phyloP scores from a whole-genome alignment of 2,329 filamentous ascomycete genomes.

The Nannizziopsis arthrosporioides region DNA sequence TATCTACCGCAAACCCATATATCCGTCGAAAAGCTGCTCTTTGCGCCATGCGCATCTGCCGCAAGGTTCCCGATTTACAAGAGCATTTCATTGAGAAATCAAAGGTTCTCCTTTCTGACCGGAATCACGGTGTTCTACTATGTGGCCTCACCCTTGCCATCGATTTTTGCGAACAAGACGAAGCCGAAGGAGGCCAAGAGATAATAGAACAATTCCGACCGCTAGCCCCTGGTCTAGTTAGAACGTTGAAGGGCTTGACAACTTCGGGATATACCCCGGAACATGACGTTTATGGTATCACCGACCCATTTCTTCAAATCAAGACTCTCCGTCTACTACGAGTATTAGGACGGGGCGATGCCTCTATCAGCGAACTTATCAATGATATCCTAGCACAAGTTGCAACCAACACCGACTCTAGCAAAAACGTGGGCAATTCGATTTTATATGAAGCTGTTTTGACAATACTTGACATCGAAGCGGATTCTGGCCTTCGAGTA shows the following conservation, averaged over 20 bases:
- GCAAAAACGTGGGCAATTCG: slow-evolving; percentile 96
- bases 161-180: slow-evolving; percentile 88
- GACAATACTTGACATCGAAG: slow-evolving; percentile 95
- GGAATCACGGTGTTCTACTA: slow-evolving; percentile 89
- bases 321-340: slow-evolving; percentile 82
- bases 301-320: slow-evolving; percentile 93
- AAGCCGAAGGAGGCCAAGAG: slow-evolving; percentile 80
- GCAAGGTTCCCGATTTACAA: slow-evolving; percentile 92
- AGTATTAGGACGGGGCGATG: slow-evolving; percentile 75
- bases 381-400: slow-evolving; percentile 97
- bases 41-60: slow-evolving; percentile 98
- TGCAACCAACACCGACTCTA: slow-evolving; percentile 93
- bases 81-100: slow-evolving; percentile 97
- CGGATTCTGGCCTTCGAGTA: slow-evolving; percentile 85
- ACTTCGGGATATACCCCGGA: slow-evolving; percentile 95
- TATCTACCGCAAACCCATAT: slow-evolving; percentile 94
- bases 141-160: slow-evolving; percentile 85
- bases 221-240: slow-evolving; percentile 72
- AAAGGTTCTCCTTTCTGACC: slow-evolving; percentile 72
- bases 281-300: slow-evolving; percentile 95
- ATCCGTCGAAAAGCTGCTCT: slow-evolving; percentile 92
- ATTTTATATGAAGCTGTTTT: slow-evolving; percentile 95
- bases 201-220: slow-evolving; percentile 85
- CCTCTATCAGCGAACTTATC: slow-evolving; percentile 85
- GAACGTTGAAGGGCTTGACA: slow-evolving; percentile 80